Evolutionary conservation across 2,329 filamentous ascomycete genomes (phyloP).

Genomic region (Aureobasidium musti): DNA sequence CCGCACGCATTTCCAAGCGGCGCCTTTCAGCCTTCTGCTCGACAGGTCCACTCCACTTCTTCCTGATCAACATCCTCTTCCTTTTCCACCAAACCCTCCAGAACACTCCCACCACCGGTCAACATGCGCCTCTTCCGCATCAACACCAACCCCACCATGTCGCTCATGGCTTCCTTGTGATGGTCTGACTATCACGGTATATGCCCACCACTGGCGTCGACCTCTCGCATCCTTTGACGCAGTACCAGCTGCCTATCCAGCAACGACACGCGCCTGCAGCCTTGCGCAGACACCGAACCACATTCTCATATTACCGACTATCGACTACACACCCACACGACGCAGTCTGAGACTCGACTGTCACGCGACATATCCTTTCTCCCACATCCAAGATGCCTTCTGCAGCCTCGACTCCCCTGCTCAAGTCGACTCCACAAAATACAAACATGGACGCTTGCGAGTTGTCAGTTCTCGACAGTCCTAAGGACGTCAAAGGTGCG

Average conservation of each 20-base stretch:
- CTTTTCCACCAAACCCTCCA: neutral
- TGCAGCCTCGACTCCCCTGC: neutral
- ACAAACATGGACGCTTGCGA: neutral
- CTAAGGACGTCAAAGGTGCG: constrained; percentile 1
- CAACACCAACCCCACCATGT: constrained; percentile 19
- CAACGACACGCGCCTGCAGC: constrained; percentile 13
- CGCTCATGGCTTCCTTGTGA: constrained; percentile 18
- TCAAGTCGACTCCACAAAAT: neutral
- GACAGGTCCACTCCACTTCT: neutral
- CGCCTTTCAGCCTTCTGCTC: constrained; percentile 5
- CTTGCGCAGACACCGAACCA: neutral
- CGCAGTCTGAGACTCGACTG: constrained; percentile 6
- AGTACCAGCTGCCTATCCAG: constrained; percentile 14
- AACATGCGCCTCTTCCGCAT: constrained; percentile 26
- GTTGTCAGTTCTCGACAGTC: neutral
- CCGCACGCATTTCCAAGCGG: constrained; percentile 10
- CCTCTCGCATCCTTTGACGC: neutral
- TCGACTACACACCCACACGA: neutral
- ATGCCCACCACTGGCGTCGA: neutral
- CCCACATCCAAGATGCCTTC: neutral
- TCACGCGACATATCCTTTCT: constrained; percentile 23
- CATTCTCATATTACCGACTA: constrained; percentile 1
- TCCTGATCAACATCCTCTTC: constrained; percentile 11
- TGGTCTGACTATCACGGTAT: constrained; percentile 22
- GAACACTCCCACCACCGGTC: neutral